Base-by-base conservation (phyloP, 148 eudicot species). In the Fallopia convolvulus region DNA sequence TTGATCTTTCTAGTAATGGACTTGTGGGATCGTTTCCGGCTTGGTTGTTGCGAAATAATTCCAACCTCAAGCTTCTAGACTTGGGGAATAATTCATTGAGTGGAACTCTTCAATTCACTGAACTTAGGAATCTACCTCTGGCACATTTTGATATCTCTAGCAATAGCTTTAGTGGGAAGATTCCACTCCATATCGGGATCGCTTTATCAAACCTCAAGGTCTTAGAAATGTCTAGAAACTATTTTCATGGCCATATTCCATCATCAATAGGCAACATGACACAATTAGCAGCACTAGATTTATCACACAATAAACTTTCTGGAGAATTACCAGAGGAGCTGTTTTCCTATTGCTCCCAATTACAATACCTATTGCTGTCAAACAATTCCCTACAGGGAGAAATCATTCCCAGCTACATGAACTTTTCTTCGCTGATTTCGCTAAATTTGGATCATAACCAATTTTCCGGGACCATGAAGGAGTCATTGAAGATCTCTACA, bases 31-130 rank as follows among this genome's bases (percentile, higher is more conserved):
- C 26, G 0, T 79, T 79, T 58, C 84, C 84, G 8, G 18, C 36
- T 42, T 82, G 82, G 82, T 40, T 82, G 75, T 1, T 79, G 30
- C 63, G 20, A 26, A 56, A 56, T 21, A 56, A 56, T 82, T 48
- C 84, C 84, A 17, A n/a, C 21, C 46, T 82, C 77, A 20, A 56
- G 26, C 20, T n/a, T 56, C 63, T 56, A n/a, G 20, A 56, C 26
- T 18, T 56, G 63, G 63, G 26, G 3, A 56, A 21, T 56, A 56
- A 56, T 9, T 56, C 30, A 56, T 20, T 56, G 26, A 56, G 6
- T 1, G 63, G 63, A 56, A 56, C 11, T 20, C 30, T 56, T 7
- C 23, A 56, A 78, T 14, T 82, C 71, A 52, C 74, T 9, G 26
- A 12, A 23, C 55, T 36, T 2, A 36, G 39, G 39, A 36, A 53